Evolutionary conservation across 1,139 yeast species (phyloP).

Genomic region (Magnusiomyces paraingens): DNA sequence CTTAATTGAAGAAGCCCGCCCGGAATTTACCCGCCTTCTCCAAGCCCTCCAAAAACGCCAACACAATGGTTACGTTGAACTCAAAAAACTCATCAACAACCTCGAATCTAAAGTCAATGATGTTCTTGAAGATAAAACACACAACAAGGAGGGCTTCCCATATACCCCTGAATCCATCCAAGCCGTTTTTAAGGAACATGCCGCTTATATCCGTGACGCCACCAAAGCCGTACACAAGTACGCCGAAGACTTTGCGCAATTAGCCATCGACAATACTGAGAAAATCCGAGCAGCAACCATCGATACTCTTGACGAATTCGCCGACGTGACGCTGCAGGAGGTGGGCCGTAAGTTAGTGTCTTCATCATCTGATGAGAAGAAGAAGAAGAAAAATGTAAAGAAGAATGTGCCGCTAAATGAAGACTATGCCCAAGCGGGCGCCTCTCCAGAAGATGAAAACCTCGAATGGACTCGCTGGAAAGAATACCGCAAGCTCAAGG

Average conservation of each 20-base stretch:
- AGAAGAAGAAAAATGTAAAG: slow-evolving; percentile 7
- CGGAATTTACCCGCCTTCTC: slow-evolving; percentile 25
- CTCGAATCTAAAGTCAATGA: slow-evolving; percentile 19
- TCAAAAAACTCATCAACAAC: slow-evolving; percentile 15
- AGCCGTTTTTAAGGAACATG: slow-evolving; percentile 25
- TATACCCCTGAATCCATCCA: slow-evolving; percentile 25
- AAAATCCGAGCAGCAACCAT: slow-evolving; percentile 31
- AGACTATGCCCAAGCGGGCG: slow-evolving; percentile 2
- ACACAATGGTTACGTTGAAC: slow-evolving; percentile 12
- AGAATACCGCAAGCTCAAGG: slow-evolving; percentile 53
- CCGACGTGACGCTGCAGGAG: slow-evolving; percentile 34
- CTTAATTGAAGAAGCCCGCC: slow-evolving; percentile 21
- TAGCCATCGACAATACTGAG: slow-evolving; percentile 31
- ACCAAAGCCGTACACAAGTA: slow-evolving; percentile 31
- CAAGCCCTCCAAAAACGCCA: slow-evolving; percentile 22
- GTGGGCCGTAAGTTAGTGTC: slow-evolving; percentile 31
- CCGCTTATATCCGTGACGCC: slow-evolving; percentile 26
- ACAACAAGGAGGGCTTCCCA: slow-evolving; percentile 4
- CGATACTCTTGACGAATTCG: slow-evolving; percentile 38
- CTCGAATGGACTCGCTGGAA: slow-evolving; percentile 61
- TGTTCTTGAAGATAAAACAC: slow-evolving; percentile 4
- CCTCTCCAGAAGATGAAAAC: slow-evolving; percentile 38
- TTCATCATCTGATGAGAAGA: slow-evolving; percentile 16
- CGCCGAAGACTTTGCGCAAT: slow-evolving; percentile 30
- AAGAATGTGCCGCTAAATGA: not conserved